Conservation (phyloP, 208 protist genomes). For the Leishmania amazonensis region DNA sequence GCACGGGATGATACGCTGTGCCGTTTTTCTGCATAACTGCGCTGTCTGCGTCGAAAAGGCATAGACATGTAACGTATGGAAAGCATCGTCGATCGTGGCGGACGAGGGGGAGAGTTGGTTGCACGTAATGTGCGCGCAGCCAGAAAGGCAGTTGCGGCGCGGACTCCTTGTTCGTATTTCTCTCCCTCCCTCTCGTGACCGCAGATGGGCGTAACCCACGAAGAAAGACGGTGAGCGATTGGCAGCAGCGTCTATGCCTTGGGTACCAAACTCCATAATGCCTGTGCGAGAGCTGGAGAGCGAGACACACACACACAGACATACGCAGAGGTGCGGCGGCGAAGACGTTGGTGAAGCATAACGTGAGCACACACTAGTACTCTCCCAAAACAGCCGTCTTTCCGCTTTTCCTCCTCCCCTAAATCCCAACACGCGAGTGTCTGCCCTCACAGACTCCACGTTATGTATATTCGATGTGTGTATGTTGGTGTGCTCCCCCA, state of each 20-base stretch:
- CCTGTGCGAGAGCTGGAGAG: background rate
- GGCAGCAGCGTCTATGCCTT: background rate
- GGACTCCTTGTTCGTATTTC: constrained; percentile 6
- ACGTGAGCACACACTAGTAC: background rate
- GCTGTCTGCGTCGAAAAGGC: background rate
- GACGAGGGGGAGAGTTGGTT: background rate
- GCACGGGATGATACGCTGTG: background rate
- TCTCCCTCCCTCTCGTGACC: background rate
- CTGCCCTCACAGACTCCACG: background rate
- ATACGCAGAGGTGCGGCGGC: background rate
- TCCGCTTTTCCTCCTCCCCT: background rate
- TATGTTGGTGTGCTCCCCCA: background rate
- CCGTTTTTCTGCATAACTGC: background rate
- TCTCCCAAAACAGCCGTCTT: background rate
- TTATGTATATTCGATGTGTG: background rate
- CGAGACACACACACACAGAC: background rate
- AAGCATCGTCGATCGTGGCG: background rate
- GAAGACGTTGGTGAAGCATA: background rate
- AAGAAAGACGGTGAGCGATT: background rate
- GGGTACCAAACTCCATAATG: background rate
- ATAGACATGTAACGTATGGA: background rate
- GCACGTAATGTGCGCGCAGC: background rate
- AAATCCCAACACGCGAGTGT: background rate
- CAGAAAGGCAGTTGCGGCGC: background rate
- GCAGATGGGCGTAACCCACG: background rate